Conservation (phyloP, 768 basidiomycete genomes). For the Hericium rajendrae region DNA sequence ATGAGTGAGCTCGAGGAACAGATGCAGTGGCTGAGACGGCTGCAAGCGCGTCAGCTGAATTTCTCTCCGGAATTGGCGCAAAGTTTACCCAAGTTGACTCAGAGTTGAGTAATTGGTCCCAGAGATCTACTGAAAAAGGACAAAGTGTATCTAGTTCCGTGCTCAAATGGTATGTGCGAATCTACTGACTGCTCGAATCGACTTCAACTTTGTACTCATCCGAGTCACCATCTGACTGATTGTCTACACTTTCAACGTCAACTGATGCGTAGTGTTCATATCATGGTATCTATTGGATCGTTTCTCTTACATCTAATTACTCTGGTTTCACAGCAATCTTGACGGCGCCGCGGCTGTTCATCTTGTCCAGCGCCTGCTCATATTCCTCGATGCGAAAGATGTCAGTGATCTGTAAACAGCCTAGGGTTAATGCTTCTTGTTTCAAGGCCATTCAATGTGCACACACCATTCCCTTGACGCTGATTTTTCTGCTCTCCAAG, state of each 20-base stretch:
- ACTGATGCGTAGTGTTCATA: too few species aligned
- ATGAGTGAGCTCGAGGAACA: neutral
- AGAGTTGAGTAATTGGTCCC: too few species aligned
- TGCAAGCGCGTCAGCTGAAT: neutral
- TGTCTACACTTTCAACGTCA: too few species aligned
- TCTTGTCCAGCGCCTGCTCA: constrained; percentile 58
- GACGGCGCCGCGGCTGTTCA: constrained; percentile 44
- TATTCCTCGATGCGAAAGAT: constrained; percentile 49
- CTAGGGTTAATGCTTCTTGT: neutral
- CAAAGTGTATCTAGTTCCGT: neutral
- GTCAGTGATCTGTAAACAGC: constrained; percentile 37
- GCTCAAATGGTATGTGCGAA: too few species aligned
- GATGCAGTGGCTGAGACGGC: neutral
- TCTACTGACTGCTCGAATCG: too few species aligned
- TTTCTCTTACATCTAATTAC: too few species aligned
- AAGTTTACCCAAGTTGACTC: neutral
- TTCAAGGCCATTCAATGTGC: neutral
- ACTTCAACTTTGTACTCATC: too few species aligned
- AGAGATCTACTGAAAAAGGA: neutral
- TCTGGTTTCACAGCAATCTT: constrained; percentile 41
- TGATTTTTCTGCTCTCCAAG: constrained; percentile 79
- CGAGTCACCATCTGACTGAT: too few species aligned
- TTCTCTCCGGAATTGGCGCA: neutral
- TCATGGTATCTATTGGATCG: too few species aligned
- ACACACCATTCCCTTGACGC: constrained; percentile 66